phyloP scores from a whole-genome alignment of 2,329 filamentous ascomycete species.

The Trichoderma atrobrunneum region DNA sequence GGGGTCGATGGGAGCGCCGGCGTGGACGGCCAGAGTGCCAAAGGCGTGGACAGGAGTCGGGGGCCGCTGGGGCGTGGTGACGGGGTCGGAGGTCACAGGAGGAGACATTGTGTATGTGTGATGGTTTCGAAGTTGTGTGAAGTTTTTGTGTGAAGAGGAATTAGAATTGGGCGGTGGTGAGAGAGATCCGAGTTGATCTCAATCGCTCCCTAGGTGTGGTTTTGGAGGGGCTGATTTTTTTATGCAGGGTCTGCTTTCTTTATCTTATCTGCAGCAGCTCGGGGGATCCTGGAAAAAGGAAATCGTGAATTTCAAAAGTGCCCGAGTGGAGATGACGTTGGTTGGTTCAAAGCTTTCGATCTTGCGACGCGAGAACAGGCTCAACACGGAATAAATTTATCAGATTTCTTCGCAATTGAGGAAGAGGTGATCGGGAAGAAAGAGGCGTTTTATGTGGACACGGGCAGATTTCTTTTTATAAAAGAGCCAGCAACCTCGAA shows the following conservation, averaged over 20 bases:
- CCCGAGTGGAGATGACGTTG: not conserved
- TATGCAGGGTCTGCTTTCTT: conserved; percentile 20
- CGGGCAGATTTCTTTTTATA: not conserved
- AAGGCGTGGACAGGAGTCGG: conserved; percentile 74
- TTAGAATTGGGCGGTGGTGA: not conserved
- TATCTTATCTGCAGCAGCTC: conserved; percentile 10
- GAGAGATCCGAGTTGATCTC: not conserved
- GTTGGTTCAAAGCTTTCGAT: not conserved
- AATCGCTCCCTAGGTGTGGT: not conserved
- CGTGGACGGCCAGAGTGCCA: conserved; percentile 92
- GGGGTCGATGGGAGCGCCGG: conserved; percentile 86
- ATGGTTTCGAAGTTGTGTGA: not conserved
- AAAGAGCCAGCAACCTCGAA: not conserved
- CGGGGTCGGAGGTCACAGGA: conserved; percentile 45
- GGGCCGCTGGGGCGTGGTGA: conserved; percentile 71
- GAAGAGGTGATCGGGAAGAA: not conserved
- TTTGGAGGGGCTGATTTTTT: conserved; percentile 2
- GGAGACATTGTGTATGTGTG: conserved; percentile 28
- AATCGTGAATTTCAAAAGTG: not conserved
- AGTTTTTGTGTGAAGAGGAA: not conserved
- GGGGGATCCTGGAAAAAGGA: not conserved
- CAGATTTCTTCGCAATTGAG: not conserved
- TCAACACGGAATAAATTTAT: not conserved
- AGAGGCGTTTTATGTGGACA: not conserved
- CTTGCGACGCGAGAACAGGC: not conserved